Evolutionary conservation across 306 rosid genomes (phyloP), one percentile per base, ranked within the genome.

Genomic region (Mimosa bimucronata): DNA sequence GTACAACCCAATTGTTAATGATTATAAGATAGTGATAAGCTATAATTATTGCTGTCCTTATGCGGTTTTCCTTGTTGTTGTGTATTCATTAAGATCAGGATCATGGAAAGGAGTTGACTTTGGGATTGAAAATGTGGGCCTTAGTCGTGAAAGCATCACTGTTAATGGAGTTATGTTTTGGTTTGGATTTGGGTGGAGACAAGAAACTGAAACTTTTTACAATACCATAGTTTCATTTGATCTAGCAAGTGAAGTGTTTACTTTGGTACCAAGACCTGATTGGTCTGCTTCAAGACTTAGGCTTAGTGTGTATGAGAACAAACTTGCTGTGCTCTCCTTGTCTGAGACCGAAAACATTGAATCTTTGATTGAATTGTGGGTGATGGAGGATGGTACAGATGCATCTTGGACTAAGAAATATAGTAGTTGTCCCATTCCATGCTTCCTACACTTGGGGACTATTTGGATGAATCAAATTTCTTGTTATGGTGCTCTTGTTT

Each of bases 231-330:
- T 30, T 28, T 65, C 79, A 6, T 80, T 74, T 26, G 83, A 73
- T 44, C 19, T 80, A 4, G 75, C 10, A 18, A 7, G 2, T 12
- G 75, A 80, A 19, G 21, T 34, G 14, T 80, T 80, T 40, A 13
- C 48, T 0, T 15, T 65, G 28, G 7, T 80, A 29, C 8, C 57
- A 13, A 45, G 2, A 3, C 52, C 52, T 14, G 52, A 12, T 45
- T 14, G 18, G 18, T 45, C 52, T 3, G 14, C 6, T 45, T 3
- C 18, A 45, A 45, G 1, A 14, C 14, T 6, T 45, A 5, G 21
- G 23, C 10, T 52, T 52, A 1, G 3, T 6, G 9, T 52, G 58
- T 52, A 52, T 52, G 25, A 19, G 58, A 52, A 52, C 23, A 52
- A 52, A 52, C 58, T 52, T 19, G 25, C 9, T 52, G 58, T 52